These are phyloP conservation scores for Sclerotinia spermophila DNA, from an alignment of 2,329 filamentous ascomycete genomes.

Conservation along the genomic window DNA sequence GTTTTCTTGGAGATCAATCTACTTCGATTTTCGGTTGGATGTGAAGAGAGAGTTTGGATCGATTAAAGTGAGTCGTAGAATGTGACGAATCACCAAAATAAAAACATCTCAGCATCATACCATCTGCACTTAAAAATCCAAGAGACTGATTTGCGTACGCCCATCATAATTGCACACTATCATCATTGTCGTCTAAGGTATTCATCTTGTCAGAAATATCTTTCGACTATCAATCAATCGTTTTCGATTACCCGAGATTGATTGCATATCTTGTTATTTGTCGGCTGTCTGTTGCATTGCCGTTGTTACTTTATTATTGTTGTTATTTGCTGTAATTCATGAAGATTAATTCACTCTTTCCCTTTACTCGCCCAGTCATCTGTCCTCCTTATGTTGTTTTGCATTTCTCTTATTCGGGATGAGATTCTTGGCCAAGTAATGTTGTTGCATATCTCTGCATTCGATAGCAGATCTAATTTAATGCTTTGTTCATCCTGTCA, in stretches of 20 bases:
- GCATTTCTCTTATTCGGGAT: not conserved
- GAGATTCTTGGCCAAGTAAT: not conserved
- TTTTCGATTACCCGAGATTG: too few species aligned
- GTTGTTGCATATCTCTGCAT: not conserved
- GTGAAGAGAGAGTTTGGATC: not conserved
- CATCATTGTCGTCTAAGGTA: not conserved
- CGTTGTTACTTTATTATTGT: accelerated
- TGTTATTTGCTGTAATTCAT: not conserved
- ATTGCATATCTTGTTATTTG: too few species aligned
- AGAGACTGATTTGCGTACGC: not conserved
- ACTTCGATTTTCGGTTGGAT: too few species aligned
- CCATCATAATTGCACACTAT: not conserved
- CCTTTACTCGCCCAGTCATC: not conserved
- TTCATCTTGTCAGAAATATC: too few species aligned
- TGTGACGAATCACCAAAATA: not conserved
- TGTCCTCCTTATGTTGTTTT: not conserved
- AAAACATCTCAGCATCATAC: not conserved
- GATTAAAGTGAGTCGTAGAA: not conserved
- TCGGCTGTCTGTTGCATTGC: not conserved
- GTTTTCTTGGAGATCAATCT: too few species aligned
- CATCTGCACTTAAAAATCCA: not conserved
- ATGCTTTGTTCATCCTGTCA: too few species aligned
- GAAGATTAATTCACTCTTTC: not conserved
- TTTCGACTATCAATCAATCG: too few species aligned
- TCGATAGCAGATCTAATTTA: too few species aligned